phyloP scores from a whole-genome alignment of 1,284 basidiomycete genomes.

The Cryptococcus maquisensis region DNA sequence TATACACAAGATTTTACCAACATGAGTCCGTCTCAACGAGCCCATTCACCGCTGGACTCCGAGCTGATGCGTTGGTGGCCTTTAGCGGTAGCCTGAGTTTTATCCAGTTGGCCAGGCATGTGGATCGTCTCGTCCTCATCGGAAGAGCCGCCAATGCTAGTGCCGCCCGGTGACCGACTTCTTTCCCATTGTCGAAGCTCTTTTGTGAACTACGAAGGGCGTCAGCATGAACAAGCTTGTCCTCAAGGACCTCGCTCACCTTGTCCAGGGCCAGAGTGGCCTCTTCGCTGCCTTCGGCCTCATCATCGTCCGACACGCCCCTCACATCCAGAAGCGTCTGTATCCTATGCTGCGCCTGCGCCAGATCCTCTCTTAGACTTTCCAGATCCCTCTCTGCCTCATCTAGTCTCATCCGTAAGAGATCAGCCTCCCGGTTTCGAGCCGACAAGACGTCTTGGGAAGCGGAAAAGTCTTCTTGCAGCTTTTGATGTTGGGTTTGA shows the following conservation, averaged over 20 bases:
- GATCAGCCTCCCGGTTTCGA: slow-evolving; percentile 70
- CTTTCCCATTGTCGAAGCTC: slow-evolving; percentile 47
- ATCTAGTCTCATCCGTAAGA: slow-evolving; percentile 40
- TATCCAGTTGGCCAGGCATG: neutral
- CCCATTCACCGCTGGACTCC: slow-evolving; percentile 34
- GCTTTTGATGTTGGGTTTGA: slow-evolving; percentile 63
- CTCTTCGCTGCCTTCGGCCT: slow-evolving; percentile 29
- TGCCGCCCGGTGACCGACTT: slow-evolving; percentile 29
- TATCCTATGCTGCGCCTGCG: slow-evolving; percentile 62
- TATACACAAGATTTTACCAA: too few relatives aligned
- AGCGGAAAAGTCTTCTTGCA: slow-evolving; percentile 72
- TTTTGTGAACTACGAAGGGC: slow-evolving; percentile 37
- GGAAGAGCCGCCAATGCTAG: slow-evolving; percentile 1
- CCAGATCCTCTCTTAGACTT: slow-evolving; percentile 65
- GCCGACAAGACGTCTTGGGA: slow-evolving; percentile 69
- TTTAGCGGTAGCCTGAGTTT: neutral
- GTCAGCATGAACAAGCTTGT: neutral
- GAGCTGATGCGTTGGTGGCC: slow-evolving; percentile 26
- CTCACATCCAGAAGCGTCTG: slow-evolving; percentile 42
- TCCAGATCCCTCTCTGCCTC: slow-evolving; percentile 44
- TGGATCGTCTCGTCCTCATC: slow-evolving; percentile 16
- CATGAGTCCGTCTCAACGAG: slow-evolving; percentile 10
- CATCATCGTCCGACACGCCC: slow-evolving; percentile 28
- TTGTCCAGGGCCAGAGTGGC: slow-evolving; percentile 45
- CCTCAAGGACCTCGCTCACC: slow-evolving; percentile 15